Base-by-base conservation (phyloP, 2,329 filamentous ascomycete species). In the Exophiala dermatitidis region DNA sequence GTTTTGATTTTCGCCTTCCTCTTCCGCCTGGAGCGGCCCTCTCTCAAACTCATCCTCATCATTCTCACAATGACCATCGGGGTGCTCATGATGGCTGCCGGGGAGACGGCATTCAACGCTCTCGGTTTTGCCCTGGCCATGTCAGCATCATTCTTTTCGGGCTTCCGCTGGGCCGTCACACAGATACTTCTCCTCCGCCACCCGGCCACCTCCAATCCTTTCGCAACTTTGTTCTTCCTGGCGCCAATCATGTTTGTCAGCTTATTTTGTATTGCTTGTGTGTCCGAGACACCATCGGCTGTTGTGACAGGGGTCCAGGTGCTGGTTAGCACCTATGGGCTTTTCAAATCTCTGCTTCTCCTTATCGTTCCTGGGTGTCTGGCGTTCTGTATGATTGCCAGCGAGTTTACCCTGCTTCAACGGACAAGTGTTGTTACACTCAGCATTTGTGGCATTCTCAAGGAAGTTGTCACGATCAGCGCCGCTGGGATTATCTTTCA, bases 51-150 rank as follows among this genome's bases (percentile, higher is more conserved):
- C 5, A 85, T 95, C 37, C 77, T 79, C 60, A 93, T 97, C 62
- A 97, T 98, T 62, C 79, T 83, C 49, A 84, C 86, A 64, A 97
- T 98, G 93, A 96, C 90, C 0, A 64, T 83, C 2, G 93, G 93
- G 56, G 91, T 98, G 5, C 78, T 98, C 57, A 94, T 97, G 83
- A 98, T 98, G 93, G 93, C 97, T 0, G 89, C 90, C 4, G 93
- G 91, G 56, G 93, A 98, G 72, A 84, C 94, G 36, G 84, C 89
- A 46, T 98, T 98, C 71, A 83, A 90, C 63, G 77, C 85, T 0
- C 77, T 88, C 31, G 93, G 93, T 40, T 98, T 98, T 69, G 72
- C 89, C 44, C 84, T 98, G 60, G 87, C 97, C 72, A 97, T 98
- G 69, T 84, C 85, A 0, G 90, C 93, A 8, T 88, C 90, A 48